phyloP scores from a whole-genome alignment of 768 basidiomycete genomes.

The Auricularia sp. region DNA sequence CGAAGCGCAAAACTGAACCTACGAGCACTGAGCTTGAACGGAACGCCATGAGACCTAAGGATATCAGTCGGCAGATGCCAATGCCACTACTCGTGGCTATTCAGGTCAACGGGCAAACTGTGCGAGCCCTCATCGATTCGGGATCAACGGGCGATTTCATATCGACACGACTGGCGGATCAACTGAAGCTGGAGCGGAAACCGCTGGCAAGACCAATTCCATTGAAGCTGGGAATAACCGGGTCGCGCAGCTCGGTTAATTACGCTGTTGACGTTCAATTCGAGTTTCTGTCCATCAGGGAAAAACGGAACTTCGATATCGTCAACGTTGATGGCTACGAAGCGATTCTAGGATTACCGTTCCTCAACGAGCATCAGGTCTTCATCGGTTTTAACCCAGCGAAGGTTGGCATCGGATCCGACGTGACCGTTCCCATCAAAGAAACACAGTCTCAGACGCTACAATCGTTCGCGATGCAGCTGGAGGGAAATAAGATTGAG shows the following conservation, averaged over 20 bases:
- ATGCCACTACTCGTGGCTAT: background rate
- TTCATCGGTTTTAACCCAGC: constrained; percentile 20
- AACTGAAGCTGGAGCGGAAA: background rate
- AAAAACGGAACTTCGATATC: background rate
- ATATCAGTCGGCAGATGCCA: background rate
- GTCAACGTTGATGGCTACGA: background rate
- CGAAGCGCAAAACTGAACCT: too few species aligned
- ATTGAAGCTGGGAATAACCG: background rate
- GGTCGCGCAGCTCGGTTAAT: background rate
- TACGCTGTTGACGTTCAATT: background rate
- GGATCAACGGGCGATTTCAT: background rate
- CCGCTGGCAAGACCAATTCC: background rate
- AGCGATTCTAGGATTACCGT: background rate
- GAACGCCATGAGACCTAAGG: background rate
- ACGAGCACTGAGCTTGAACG: too few species aligned
- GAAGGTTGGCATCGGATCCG: constrained; percentile 9
- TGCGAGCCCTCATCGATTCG: background rate
- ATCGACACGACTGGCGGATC: background rate
- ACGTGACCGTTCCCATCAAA: background rate
- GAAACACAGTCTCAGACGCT: background rate
- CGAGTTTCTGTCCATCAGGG: background rate
- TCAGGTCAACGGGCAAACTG: background rate
- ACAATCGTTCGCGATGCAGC: background rate
- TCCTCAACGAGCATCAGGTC: constrained; percentile 8
- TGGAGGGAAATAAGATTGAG: background rate